Conservation (phyloP, 306 rosid genomes). For the Gleditsia sinensis region DNA sequence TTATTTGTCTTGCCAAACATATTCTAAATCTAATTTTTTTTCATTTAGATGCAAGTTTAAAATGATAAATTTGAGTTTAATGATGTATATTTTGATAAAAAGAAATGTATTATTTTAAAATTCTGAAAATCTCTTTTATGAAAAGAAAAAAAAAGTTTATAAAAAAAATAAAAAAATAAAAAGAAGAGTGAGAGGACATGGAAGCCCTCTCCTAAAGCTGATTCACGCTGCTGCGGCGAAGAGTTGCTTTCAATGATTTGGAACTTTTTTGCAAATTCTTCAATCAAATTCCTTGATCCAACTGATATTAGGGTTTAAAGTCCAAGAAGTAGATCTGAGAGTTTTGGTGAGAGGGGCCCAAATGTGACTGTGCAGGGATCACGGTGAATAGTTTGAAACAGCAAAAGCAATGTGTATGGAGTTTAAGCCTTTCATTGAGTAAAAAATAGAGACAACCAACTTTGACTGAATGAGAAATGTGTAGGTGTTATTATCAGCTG, state of each 20-base stretch:
- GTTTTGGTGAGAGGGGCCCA: slow-evolving; percentile 23
- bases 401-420: slow-evolving; percentile 36
- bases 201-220: no score
- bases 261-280: not conserved
- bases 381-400: slow-evolving; percentile 31
- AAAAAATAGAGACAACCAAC: slow-evolving; percentile 24
- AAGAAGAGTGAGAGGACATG: no score
- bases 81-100: no score
- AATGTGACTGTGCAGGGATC: not conserved
- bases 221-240: no score
- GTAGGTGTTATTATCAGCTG: not conserved
- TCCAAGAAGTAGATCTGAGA: slow-evolving; percentile 10
- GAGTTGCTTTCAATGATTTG: not conserved
- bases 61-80: no score
- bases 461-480: slow-evolving; percentile 12
- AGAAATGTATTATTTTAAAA: no score
- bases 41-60: no score
- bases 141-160: no score
- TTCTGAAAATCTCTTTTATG: no score
- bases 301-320: not conserved
- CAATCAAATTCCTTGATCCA: not conserved
- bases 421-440: slow-evolving; percentile 27
- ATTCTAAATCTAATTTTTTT: no score
- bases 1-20: no score
- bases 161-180: not conserved